Conservation (phyloP, 2,329 filamentous ascomycete genomes). For the Triangularia setosa region DNA sequence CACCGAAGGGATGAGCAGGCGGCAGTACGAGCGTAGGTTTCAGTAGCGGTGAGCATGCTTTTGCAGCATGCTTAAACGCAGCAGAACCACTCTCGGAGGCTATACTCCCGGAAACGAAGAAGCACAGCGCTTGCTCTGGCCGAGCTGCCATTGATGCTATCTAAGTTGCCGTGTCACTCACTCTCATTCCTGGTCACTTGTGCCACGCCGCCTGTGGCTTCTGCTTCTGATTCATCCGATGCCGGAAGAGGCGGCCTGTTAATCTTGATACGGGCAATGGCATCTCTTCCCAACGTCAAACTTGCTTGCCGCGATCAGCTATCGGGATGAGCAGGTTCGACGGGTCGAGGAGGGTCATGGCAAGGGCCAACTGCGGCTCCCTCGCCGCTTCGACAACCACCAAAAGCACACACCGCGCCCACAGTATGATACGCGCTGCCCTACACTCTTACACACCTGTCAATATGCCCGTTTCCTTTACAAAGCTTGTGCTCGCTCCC, state of each 20-base stretch:
- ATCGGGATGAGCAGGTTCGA: conserved; percentile 1
- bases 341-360: conserved; percentile 10
- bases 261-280: conserved; percentile 20
- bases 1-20: conserved; percentile 6
- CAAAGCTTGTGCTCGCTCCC: conserved; percentile 12
- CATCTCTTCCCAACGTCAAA: conserved; percentile 12
- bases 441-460: conserved; percentile 6
- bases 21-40: conserved; percentile 8
- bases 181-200: conserved; percentile 19
- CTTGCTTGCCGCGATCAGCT: conserved; percentile 10
- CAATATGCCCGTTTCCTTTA: conserved; percentile 12
- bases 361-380: conserved; percentile 13
- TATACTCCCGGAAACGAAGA: conserved; percentile 16
- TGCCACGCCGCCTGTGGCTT: conserved; percentile 18
- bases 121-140: conserved; percentile 10
- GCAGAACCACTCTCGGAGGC: conserved; percentile 19
- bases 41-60: conserved; percentile 24
- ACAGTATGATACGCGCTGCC: background rate
- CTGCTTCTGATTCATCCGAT: conserved; percentile 19
- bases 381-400: conserved; percentile 7
- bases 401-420: background rate
- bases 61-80: conserved; percentile 7
- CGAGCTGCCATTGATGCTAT: conserved; percentile 9
- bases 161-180: conserved; percentile 20
- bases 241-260: conserved; percentile 19